Evolutionary conservation across 73 alveolate genomes (phyloP).

Genomic region (Paramecium sexaurelia): DNA sequence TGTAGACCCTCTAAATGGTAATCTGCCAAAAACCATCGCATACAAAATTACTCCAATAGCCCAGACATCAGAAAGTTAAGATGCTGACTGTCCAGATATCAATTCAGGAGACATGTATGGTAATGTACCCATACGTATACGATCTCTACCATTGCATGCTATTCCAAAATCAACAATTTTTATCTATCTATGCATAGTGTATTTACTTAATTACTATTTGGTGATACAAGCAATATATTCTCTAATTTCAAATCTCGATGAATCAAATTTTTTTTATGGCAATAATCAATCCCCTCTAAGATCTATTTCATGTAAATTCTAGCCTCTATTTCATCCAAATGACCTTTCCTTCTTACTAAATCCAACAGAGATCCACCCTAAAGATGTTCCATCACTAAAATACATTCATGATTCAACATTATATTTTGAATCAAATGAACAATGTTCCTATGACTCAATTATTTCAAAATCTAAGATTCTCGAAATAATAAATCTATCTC

Average conservation of each 20-base stretch:
- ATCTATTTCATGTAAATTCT: slow-evolving; percentile 4
- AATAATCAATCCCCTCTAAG: not conserved
- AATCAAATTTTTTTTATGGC: slow-evolving; percentile 3
- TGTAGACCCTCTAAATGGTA: slow-evolving; percentile 72
- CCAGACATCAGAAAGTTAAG: slow-evolving; percentile 75
- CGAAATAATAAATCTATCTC: not conserved
- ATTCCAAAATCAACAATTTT: slow-evolving; percentile 22
- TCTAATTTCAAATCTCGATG: slow-evolving; percentile 40
- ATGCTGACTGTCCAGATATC: not conserved
- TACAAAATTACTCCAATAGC: slow-evolving; percentile 80
- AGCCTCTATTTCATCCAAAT: slow-evolving; percentile 12
- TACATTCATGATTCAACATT: not conserved
- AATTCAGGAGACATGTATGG: slow-evolving; percentile 70
- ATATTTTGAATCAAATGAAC: slow-evolving; percentile 6
- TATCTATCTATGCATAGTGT: not conserved
- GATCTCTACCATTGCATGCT: not conserved
- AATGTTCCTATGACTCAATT: slow-evolving; percentile 14
- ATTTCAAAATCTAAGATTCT: not conserved
- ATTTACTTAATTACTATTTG: not conserved
- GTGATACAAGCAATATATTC: not conserved
- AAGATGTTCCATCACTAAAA: slow-evolving; percentile 74
- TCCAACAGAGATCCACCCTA: slow-evolving; percentile 75
- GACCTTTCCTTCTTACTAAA: slow-evolving; percentile 65
- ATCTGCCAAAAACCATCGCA: slow-evolving; percentile 86
- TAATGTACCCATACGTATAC: slow-evolving; percentile 35